Percentiles rank a stretch among this genome's conserved stretches.
Conservation (phyloP, 2,329 filamentous ascomycete genomes). For the Geoglossum cookeanum region DNA sequence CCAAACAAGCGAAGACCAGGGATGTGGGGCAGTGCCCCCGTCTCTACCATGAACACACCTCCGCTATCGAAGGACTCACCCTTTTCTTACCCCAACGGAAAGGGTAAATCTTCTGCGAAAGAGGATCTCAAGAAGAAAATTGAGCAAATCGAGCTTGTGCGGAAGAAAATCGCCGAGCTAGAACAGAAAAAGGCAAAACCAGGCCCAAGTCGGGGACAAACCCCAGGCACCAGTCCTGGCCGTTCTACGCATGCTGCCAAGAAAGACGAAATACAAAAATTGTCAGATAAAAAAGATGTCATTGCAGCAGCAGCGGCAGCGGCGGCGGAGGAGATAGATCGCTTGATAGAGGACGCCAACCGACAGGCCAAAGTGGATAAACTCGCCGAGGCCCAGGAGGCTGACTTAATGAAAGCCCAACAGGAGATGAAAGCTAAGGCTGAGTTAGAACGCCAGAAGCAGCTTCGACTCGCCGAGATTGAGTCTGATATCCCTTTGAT, state of each 20-base stretch:
- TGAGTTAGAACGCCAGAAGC: slow-evolving; percentile 16
- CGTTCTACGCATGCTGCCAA: background rate
- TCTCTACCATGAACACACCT: slow-evolving; percentile 8
- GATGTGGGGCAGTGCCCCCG: background rate
- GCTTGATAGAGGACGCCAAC: background rate
- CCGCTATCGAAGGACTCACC: background rate
- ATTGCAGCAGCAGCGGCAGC: background rate
- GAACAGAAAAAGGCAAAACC: slow-evolving; percentile 26
- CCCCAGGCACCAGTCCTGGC: slow-evolving; percentile 12
- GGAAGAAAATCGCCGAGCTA: slow-evolving; percentile 29
- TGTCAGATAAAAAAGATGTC: background rate
- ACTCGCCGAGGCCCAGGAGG: background rate
- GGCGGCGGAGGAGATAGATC: background rate
- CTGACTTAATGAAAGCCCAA: slow-evolving; percentile 13
- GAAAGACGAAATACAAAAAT: background rate
- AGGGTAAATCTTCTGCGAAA: slow-evolving; percentile 18
- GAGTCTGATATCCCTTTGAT: slow-evolving; percentile 26
- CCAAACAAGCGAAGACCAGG: slow-evolving; percentile 12
- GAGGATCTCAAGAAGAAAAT: slow-evolving; percentile 29
- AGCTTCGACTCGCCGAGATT: slow-evolving; percentile 27
- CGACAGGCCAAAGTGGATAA: background rate
- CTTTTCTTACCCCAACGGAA: slow-evolving; percentile 1
- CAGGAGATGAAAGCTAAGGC: slow-evolving; percentile 12
- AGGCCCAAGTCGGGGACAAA: slow-evolving; percentile 19
- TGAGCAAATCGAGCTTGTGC: slow-evolving; percentile 28